phyloP scores from a whole-genome alignment of 139 green algal genomes.

The Chlamydomonas eustigma region DNA sequence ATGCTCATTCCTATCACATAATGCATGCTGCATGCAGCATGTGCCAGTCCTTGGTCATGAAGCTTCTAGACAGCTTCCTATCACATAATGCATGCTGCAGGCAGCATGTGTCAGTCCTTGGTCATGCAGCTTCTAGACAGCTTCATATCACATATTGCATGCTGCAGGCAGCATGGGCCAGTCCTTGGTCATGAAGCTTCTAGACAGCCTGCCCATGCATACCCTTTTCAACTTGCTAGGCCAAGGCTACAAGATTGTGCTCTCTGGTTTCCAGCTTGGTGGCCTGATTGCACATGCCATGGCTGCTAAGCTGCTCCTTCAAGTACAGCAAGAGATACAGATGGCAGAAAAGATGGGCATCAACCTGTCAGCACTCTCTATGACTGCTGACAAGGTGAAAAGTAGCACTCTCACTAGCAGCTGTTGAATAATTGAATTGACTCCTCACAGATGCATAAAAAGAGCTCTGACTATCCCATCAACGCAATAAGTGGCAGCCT shows the following conservation, averaged over 20 bases:
- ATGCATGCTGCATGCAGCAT: too few species aligned
- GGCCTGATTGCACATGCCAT: constrained; percentile 28
- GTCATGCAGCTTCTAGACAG: not conserved
- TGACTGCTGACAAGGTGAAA: constrained; percentile 30
- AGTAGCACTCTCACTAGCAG: too few species aligned
- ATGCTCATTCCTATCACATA: too few species aligned
- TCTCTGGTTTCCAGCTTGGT: constrained; percentile 22
- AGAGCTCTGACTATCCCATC: too few species aligned
- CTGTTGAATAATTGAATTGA: too few species aligned
- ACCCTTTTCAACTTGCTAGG: constrained; percentile 21
- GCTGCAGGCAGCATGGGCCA: not conserved
- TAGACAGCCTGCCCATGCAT: constrained; percentile 7
- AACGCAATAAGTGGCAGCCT: too few species aligned
- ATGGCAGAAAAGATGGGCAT: constrained; percentile 32
- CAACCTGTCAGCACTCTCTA: constrained; percentile 22
- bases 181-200: not conserved
- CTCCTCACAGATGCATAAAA: too few species aligned
- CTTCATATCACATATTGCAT: not conserved
- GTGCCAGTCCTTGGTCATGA: too few species aligned
- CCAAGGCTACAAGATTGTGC: constrained; percentile 18
- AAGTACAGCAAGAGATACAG: constrained; percentile 34
- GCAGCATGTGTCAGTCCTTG: not conserved
- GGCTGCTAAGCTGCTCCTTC: constrained; percentile 27
- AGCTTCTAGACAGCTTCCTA: too few species aligned
- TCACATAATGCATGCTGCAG: not conserved